Evolutionary conservation across 495 filamentous ascomycete species (phyloP).

Genomic region (Halenospora varia): DNA sequence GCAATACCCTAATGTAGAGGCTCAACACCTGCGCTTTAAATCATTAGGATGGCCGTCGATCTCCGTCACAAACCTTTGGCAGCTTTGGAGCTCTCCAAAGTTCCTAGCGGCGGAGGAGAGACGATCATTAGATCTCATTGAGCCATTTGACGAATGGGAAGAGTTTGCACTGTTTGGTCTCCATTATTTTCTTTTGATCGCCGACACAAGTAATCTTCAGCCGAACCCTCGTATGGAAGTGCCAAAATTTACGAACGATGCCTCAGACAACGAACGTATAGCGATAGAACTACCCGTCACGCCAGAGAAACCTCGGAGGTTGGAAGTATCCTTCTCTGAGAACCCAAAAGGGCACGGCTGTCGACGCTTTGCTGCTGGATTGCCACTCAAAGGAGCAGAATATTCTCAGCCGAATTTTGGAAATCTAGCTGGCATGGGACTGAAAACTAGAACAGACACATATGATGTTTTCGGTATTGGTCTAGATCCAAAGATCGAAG

Average conservation of each 20-base stretch:
- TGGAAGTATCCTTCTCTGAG: slow-evolving; percentile 11
- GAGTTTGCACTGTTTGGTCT: slow-evolving; percentile 83
- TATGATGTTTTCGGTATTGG: slow-evolving; percentile 50
- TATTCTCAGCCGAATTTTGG: slow-evolving; percentile 6
- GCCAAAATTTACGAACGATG: background rate
- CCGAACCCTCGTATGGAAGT: background rate
- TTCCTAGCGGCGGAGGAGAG: slow-evolving; percentile 56
- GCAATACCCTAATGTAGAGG: slow-evolving; percentile 58
- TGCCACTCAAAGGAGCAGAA: slow-evolving; percentile 10
- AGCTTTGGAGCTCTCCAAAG: slow-evolving; percentile 66
- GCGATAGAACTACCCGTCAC: too few relatives aligned
- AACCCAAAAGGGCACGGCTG: slow-evolving; percentile 22
- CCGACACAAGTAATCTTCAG: slow-evolving; percentile 25
- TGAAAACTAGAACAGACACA: slow-evolving; percentile 52
- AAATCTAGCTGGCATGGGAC: slow-evolving; percentile 57
- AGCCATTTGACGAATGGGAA: slow-evolving; percentile 95
- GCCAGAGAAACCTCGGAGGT: background rate
- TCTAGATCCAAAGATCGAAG: background rate
- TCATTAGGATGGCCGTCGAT: slow-evolving; percentile 60
- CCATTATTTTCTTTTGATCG: slow-evolving; percentile 82
- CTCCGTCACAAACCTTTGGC: slow-evolving; percentile 64
- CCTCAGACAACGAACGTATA: too few relatives aligned
- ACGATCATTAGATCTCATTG: slow-evolving; percentile 55
- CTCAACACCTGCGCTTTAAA: slow-evolving; percentile 64
- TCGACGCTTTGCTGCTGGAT: slow-evolving; percentile 21